These are phyloP conservation scores for Celoporthe dispersa DNA, from an alignment of 2,329 filamentous ascomycete species.

Conservation along the genomic window DNA sequence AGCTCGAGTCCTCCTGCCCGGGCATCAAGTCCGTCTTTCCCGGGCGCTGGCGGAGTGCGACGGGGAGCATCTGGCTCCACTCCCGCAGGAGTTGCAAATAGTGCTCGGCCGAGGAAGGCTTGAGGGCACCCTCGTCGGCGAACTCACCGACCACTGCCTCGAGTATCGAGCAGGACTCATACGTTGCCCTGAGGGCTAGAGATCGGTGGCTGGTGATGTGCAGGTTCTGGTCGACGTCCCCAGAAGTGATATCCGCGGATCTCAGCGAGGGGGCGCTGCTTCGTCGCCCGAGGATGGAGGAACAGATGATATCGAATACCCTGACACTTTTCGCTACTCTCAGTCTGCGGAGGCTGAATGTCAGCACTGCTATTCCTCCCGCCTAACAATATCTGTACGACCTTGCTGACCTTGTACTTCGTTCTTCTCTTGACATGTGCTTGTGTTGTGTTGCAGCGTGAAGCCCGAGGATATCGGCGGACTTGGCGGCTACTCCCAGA, in stretches of 20 bases:
- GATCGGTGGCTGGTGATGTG: constrained; percentile 1
- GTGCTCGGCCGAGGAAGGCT: constrained; percentile 18
- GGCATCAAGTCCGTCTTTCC: not conserved
- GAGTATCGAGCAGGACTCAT: constrained; percentile 25
- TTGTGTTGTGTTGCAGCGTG: constrained; percentile 46
- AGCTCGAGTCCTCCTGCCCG: not conserved
- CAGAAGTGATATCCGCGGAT: constrained; percentile 16
- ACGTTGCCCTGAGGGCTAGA: constrained; percentile 18
- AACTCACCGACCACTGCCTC: constrained; percentile 20
- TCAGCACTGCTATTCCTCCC: not conserved
- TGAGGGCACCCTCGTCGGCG: constrained; percentile 18
- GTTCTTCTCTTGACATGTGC: constrained; percentile 19
- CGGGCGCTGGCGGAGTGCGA: constrained; percentile 21
- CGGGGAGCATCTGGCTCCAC: constrained; percentile 22
- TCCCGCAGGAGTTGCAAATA: constrained; percentile 21
- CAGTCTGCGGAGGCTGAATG: not conserved
- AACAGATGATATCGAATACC: constrained; percentile 24
- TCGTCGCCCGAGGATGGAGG: constrained; percentile 22
- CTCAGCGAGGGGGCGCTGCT: constrained; percentile 18
- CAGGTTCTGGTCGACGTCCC: constrained; percentile 9
- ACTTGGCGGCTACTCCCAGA: constrained; percentile 60
- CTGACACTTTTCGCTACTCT: constrained; percentile 25
- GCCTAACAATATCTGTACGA: not conserved
- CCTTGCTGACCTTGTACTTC: constrained; percentile 3
- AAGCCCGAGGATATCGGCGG: constrained; percentile 60